phyloP scores from a whole-genome alignment of 306 rosid species.

The Corylus heterophylla region DNA sequence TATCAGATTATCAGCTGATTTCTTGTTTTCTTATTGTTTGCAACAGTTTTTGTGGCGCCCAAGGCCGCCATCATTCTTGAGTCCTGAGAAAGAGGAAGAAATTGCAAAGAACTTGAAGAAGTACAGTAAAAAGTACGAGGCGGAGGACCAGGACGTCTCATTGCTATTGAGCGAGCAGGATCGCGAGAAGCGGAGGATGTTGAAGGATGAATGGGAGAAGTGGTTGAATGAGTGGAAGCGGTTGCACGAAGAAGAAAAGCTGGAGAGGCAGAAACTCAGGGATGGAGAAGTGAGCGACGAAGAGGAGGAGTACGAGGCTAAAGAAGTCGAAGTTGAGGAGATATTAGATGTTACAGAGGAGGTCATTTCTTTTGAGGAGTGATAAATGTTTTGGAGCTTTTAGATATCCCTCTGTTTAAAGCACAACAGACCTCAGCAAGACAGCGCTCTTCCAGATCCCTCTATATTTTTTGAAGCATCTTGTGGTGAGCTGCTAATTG shows the following conservation, averaged over 20 bases:
- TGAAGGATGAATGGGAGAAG: slow-evolving; percentile 89
- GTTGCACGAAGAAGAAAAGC: slow-evolving; percentile 55
- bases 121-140: slow-evolving; percentile 91
- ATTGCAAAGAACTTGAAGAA: slow-evolving; percentile 83
- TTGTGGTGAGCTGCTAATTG: background rate
- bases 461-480: background rate
- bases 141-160: slow-evolving; percentile 85
- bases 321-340: slow-evolving; percentile 85
- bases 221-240: slow-evolving; percentile 78
- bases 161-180: slow-evolving; percentile 82
- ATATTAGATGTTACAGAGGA: slow-evolving; percentile 52
- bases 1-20: background rate
- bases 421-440: background rate
- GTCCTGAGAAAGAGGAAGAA: slow-evolving; percentile 88
- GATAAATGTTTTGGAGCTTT: background rate
- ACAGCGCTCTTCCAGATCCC: background rate
- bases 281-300: slow-evolving; percentile 94
- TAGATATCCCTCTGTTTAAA: background rate
- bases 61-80: slow-evolving; percentile 74
- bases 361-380: slow-evolving; percentile 49
- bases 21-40: background rate
- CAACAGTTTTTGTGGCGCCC: slow-evolving; percentile 88
- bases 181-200: slow-evolving; percentile 65
- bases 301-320: slow-evolving; percentile 92
- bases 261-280: slow-evolving; percentile 53